Percentiles rank a stretch among this genome's conserved stretches.
Evolutionary conservation across 306 rosid species (phyloP).

Genomic region (Pterocarpus macrocarpus): DNA sequence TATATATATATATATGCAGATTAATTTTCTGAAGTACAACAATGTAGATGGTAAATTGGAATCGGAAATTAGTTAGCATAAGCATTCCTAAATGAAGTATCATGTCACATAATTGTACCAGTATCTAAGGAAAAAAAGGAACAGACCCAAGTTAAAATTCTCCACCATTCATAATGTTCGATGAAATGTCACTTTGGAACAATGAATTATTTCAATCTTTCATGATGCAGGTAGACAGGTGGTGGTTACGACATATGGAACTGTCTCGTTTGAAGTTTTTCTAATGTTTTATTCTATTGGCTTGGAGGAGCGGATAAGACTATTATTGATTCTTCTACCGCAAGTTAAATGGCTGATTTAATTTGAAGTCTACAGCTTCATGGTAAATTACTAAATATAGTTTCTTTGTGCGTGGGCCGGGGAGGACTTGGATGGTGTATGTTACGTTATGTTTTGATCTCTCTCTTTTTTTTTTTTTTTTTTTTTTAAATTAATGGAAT

Average conservation of each 20-base stretch:
- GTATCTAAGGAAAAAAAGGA: not conserved
- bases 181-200: slow-evolving; percentile 23
- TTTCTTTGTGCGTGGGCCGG: not conserved
- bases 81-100: not conserved
- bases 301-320: not conserved
- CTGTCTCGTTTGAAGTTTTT: not conserved
- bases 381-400: not conserved
- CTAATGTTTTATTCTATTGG: not conserved
- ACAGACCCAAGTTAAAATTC: not conserved
- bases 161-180: slow-evolving; percentile 18
- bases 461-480: too few relatives aligned
- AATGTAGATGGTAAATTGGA: not conserved
- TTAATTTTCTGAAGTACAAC: not conserved
- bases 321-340: not conserved
- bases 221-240: not conserved
- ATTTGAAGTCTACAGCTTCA: not conserved
- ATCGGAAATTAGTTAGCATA: not conserved
- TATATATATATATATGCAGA: not conserved
- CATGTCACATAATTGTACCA: not conserved
- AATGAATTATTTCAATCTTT: not conserved
- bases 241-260: not conserved
- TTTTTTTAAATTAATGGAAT: too few relatives aligned
- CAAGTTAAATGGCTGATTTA: not conserved
- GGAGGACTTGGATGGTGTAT: not conserved
- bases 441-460: too few relatives aligned